Percentiles rank a stretch among this genome's conserved stretches.
Evolutionary conservation across 208 protist genomes (phyloP).

Genomic region (Acanthamoeba quina): DNA sequence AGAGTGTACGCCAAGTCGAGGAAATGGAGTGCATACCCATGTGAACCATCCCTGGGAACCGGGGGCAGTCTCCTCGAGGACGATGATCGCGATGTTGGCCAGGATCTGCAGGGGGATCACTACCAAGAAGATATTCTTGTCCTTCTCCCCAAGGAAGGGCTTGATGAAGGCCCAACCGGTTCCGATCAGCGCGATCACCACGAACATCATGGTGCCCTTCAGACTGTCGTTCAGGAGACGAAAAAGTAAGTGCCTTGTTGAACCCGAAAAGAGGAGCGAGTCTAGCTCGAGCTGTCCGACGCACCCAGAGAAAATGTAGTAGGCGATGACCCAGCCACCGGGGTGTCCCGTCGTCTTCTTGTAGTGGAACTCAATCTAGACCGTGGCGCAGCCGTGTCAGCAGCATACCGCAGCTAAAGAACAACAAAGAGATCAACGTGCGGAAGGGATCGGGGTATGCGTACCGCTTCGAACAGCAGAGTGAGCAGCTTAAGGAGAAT

Average conservation of each 20-base stretch:
- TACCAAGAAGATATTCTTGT: conserved; percentile 91
- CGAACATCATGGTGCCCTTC: conserved; percentile 89
- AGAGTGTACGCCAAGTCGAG: no score
- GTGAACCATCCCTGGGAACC: conserved; percentile 85
- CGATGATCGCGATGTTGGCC: conserved; percentile 89
- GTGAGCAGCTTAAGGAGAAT: conserved; percentile 83
- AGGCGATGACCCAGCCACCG: conserved; percentile 85
- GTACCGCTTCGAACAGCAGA: conserved; percentile 83
- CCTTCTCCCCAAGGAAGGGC: conserved; percentile 86
- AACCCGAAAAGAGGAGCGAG: background rate
- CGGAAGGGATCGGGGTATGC: background rate
- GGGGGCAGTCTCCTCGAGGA: conserved; percentile 89
- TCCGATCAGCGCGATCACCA: conserved; percentile 89
- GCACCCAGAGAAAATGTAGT: conserved; percentile 87
- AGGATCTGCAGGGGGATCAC: conserved; percentile 83
- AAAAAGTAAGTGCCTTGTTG: background rate
- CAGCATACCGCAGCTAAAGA: no score
- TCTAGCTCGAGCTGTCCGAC: background rate
- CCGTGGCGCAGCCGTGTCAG: background rate
- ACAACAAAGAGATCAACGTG: background rate
- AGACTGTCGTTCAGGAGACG: conserved; percentile 51
- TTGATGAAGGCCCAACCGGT: conserved; percentile 91
- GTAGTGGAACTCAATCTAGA: conserved; percentile 83
- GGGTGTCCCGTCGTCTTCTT: conserved; percentile 83
- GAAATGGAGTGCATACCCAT: conserved; percentile 77